These are phyloP conservation scores for Geotrichum australiense DNA, from an alignment of 1,139 yeast species.

Conservation along the genomic window DNA sequence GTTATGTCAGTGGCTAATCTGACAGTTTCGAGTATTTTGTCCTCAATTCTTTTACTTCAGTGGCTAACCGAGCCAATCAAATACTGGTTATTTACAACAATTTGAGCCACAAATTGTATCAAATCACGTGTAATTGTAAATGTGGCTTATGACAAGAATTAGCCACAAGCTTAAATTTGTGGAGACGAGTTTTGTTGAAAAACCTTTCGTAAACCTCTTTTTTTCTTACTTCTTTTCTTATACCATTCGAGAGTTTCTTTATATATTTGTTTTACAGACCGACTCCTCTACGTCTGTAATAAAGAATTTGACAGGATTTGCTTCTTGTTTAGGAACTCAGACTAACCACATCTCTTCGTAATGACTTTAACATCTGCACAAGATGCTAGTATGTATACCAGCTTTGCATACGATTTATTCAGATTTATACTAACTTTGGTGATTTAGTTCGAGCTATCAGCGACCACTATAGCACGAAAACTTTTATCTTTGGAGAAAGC, in stretches of 20 bases:
- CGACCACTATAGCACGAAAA: background rate
- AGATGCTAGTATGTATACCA: slow-evolving; percentile 12
- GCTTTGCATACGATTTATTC: no score
- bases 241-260: background rate
- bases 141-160: slow-evolving; percentile 3
- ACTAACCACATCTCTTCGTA: background rate
- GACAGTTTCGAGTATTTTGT: no score
- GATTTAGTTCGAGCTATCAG: background rate
- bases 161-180: slow-evolving; percentile 1
- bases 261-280: slow-evolving; percentile 1
- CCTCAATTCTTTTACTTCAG: no score
- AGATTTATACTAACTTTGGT: background rate
- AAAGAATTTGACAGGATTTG: no score
- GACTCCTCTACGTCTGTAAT: no score
- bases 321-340: no score
- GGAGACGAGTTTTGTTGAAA: slow-evolving; percentile 2
- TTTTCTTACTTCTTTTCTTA: slow-evolving; percentile 1
- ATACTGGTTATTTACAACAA: slow-evolving; percentile 1
- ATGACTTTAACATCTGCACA: slow-evolving; percentile 8
- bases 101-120: slow-evolving; percentile 15
- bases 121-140: slow-evolving; percentile 18
- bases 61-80: slow-evolving; percentile 10
- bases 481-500: background rate
- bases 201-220: background rate
- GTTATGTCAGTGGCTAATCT: no score